Evolutionary conservation across 371 early-diverging fungal genomes (phyloP).

Genomic region (Fennellomyces sp.): DNA sequence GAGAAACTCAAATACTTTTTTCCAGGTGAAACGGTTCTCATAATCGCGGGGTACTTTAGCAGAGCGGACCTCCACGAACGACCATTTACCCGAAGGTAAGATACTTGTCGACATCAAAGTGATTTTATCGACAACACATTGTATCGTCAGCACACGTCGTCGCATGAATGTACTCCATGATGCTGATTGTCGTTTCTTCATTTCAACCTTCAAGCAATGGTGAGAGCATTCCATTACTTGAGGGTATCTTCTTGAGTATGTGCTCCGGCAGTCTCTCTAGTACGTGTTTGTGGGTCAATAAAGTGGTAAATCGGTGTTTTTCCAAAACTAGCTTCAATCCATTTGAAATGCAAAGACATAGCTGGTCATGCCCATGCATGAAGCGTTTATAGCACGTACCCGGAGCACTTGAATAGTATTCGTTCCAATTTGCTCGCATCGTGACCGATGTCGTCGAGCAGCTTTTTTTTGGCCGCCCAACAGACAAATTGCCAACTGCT

Average conservation of each 20-base stretch:
- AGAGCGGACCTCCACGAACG: conserved; percentile 3
- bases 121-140: background rate
- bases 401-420: conserved; percentile 7
- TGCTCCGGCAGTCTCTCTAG: background rate
- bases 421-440: background rate
- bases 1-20: conserved; percentile 2
- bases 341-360: too few relatives aligned
- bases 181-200: background rate
- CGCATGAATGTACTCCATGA: background rate
- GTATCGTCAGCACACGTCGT: background rate
- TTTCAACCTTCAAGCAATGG: background rate
- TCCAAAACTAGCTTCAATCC: background rate
- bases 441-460: conserved; percentile 21
- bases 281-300: too few relatives aligned
- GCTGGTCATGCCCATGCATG: too few relatives aligned
- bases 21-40: background rate
- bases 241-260: background rate
- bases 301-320: background rate
- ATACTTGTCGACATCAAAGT: background rate
- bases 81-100: background rate
- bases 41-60: background rate
- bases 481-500: conserved; percentile 15
- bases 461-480: conserved; percentile 12
- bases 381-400: background rate
- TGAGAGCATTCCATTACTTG: background rate